phyloP scores from a whole-genome alignment of 108 stramenopile genomes.

The Mayamaea pseudoterrestris region DNA sequence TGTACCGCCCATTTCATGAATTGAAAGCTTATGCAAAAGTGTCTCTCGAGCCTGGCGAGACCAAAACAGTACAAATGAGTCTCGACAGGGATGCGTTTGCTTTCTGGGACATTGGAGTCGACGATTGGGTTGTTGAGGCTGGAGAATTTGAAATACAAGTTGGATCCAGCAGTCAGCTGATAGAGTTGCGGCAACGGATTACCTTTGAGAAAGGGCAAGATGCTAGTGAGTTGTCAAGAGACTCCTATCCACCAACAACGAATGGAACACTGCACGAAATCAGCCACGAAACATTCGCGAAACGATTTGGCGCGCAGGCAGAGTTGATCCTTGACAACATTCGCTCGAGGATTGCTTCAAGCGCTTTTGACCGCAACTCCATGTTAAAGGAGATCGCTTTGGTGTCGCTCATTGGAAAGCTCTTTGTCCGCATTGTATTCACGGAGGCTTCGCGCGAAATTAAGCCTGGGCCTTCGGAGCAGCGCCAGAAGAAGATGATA shows the following conservation, averaged over 20 bases:
- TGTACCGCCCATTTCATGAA: slow-evolving; percentile 41
- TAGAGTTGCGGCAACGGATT: slow-evolving; percentile 16
- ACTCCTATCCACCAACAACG: slow-evolving; percentile 13
- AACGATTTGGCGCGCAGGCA: slow-evolving; percentile 13
- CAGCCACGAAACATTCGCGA: slow-evolving; percentile 7
- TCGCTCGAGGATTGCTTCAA: neutral
- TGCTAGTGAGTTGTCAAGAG: slow-evolving; percentile 6
- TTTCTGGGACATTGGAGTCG: slow-evolving; percentile 29
- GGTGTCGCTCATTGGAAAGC: neutral
- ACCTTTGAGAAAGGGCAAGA: slow-evolving; percentile 11
- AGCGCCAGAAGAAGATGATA: slow-evolving; percentile 17
- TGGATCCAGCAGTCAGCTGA: slow-evolving; percentile 30
- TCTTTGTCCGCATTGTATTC: slow-evolving; percentile 5
- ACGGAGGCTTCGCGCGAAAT: slow-evolving; percentile 8
- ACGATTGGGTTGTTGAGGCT: slow-evolving; percentile 29
- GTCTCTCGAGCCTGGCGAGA: slow-evolving; percentile 7
- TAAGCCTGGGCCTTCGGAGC: slow-evolving; percentile 4
- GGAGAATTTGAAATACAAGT: slow-evolving; percentile 27
- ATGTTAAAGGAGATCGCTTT: slow-evolving; percentile 18
- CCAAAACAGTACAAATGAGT: slow-evolving; percentile 2
- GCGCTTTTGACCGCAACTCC: slow-evolving; percentile 18
- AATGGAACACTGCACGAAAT: neutral
- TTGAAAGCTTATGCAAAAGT: slow-evolving; percentile 25
- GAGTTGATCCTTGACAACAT: neutral
- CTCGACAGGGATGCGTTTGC: slow-evolving; percentile 17